Evolutionary conservation across 2,329 filamentous ascomycete species (phyloP).

Genomic region (Lachnellula hyalina): DNA sequence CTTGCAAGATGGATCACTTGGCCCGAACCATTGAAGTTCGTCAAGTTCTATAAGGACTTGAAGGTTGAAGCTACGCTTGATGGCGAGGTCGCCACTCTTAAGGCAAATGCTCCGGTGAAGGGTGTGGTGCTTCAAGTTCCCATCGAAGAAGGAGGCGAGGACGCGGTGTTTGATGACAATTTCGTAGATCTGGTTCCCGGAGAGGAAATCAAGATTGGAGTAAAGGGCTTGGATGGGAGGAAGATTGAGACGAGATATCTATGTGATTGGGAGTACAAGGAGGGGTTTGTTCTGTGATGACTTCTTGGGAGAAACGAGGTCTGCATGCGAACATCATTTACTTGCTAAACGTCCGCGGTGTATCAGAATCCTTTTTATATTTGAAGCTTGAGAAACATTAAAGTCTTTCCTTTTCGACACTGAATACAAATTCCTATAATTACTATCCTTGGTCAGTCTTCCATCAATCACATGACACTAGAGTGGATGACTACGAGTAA

Average conservation of each 20-base stretch:
- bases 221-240: conserved; percentile 41
- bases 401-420: no score
- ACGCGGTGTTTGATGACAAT: conserved; percentile 58
- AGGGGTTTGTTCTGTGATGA: conserved; percentile 15
- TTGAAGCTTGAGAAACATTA: no score
- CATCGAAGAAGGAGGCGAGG: conserved; percentile 47
- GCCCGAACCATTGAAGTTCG: conserved; percentile 65
- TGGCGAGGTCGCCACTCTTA: conserved; percentile 41
- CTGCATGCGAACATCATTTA: no score
- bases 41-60: conserved; percentile 50
- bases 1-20: conserved; percentile 62
- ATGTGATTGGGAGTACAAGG: conserved; percentile 30
- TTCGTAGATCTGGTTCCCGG: conserved; percentile 62
- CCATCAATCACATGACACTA: no score
- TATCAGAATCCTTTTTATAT: no score
- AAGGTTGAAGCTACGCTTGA: conserved; percentile 34
- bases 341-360: no score
- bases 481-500: no score
- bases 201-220: conserved; percentile 48
- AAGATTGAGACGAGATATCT: conserved; percentile 49
- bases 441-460: no score
- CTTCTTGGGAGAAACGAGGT: no score
- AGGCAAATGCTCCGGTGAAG: conserved; percentile 58
- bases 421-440: no score
- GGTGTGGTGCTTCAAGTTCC: conserved; percentile 42